Evolutionary conservation across 2,329 filamentous ascomycete species (phyloP).

Genomic region (Ceratocystis variospora): DNA sequence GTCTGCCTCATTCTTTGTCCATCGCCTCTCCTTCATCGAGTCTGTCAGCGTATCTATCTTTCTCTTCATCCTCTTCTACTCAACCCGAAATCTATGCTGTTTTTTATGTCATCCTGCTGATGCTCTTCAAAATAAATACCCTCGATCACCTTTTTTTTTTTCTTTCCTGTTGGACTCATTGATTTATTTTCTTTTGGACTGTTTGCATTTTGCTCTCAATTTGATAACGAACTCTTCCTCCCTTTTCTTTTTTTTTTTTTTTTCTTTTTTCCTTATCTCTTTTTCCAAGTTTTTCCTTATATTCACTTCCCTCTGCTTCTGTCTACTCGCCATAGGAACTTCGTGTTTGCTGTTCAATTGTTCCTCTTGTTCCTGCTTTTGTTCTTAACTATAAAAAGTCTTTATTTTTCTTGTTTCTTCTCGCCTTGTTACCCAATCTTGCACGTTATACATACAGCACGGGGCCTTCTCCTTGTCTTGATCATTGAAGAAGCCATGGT

Average conservation of each 20-base stretch:
- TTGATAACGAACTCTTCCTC: background rate
- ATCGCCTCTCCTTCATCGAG: background rate
- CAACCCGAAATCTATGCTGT: constrained; percentile 3
- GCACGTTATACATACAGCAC: background rate
- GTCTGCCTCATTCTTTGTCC: background rate
- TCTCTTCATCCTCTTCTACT: background rate
- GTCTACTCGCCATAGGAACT: background rate
- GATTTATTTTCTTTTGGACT: background rate
- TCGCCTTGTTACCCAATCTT: background rate
- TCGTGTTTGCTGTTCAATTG: background rate
- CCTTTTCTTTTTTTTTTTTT: constrained; percentile 1
- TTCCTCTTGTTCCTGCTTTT: background rate
- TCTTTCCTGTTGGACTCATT: background rate
- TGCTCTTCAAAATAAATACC: constrained; percentile 6
- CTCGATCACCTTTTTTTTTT: constrained; percentile 8
- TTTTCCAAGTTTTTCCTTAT: background rate
- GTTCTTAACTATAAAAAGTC: background rate
- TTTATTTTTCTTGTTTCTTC: background rate
- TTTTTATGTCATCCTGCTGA: background rate
- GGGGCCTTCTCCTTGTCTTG: background rate
- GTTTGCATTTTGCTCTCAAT: background rate
- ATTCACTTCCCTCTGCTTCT: background rate
- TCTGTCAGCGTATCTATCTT: background rate
- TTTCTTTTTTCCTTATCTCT: background rate
- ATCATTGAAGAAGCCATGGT: too few relatives aligned